Evolutionary conservation across 345 rosid species (phyloP).

Genomic region (Rhizophora apiculata): DNA sequence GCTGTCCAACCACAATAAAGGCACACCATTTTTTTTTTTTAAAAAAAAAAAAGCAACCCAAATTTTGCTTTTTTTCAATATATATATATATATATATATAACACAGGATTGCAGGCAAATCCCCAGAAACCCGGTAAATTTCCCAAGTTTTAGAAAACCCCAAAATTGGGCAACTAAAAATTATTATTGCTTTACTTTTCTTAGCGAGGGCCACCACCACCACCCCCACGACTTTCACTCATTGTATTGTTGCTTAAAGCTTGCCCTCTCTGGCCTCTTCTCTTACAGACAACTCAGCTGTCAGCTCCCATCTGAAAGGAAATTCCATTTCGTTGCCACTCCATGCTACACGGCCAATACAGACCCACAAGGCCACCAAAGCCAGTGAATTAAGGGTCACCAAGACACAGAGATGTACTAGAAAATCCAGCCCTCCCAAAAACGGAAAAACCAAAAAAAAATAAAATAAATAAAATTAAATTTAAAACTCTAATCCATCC

Average conservation of each 20-base stretch:
- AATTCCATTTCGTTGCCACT: background rate
- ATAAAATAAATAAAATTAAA: background rate
- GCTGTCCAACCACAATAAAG: conserved; percentile 43
- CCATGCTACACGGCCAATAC: background rate
- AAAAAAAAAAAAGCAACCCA: background rate
- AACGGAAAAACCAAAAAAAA: background rate
- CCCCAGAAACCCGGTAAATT: conserved; percentile 18
- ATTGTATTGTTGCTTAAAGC: conserved; percentile 71
- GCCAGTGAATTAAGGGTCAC: conserved; percentile 28
- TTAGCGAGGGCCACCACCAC: too few relatives aligned
- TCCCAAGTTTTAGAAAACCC: background rate
- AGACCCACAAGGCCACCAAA: conserved; percentile 59
- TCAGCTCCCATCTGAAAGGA: conserved; percentile 53
- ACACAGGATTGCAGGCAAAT: conserved; percentile 18
- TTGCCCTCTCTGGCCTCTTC: conserved; percentile 22
- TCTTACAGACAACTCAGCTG: conserved; percentile 38
- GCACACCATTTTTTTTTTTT: background rate
- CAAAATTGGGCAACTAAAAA: too few relatives aligned
- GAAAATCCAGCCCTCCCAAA: background rate
- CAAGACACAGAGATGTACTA: conserved; percentile 19
- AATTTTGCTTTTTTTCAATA: background rate
- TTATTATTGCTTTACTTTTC: too few relatives aligned
- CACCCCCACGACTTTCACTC: conserved; percentile 30
- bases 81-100: too few relatives aligned
- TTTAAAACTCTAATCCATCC: conserved; percentile 13